Conservation (phyloP, 306 rosid genomes). For the Betula pendula region DNA sequence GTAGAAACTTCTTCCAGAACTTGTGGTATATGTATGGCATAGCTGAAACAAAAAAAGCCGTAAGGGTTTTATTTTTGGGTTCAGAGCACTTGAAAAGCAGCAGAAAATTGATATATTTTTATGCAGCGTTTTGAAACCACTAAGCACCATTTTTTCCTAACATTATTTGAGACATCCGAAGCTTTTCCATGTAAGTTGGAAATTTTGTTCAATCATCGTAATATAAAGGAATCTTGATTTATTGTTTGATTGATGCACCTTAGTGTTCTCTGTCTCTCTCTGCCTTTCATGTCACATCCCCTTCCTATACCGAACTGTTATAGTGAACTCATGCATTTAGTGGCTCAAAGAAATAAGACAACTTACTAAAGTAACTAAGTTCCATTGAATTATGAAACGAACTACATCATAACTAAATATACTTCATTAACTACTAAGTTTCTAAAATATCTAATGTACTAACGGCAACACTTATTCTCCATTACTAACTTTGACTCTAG, state of each 20-base stretch:
- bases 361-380: too few relatives aligned
- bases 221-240: background rate
- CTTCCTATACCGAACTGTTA: too few relatives aligned
- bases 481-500: too few relatives aligned
- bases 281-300: background rate
- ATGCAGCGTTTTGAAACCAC: background rate
- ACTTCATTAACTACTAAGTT: too few relatives aligned
- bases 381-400: too few relatives aligned
- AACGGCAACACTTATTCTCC: too few relatives aligned
- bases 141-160: background rate
- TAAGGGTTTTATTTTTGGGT: background rate
- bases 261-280: background rate
- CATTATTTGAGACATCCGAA: background rate
- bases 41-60: background rate
- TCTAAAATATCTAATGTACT: too few relatives aligned
- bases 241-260: background rate
- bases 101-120: background rate
- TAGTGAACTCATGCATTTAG: too few relatives aligned
- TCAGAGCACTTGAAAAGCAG: background rate
- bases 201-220: background rate
- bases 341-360: too few relatives aligned
- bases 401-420: too few relatives aligned
- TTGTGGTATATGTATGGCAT: too few relatives aligned
- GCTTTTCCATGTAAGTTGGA: background rate
- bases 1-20: background rate